These are phyloP conservation scores for Rehmannia glutinosa DNA, from an alignment of 257 asterid species.

Conservation along the genomic window DNA sequence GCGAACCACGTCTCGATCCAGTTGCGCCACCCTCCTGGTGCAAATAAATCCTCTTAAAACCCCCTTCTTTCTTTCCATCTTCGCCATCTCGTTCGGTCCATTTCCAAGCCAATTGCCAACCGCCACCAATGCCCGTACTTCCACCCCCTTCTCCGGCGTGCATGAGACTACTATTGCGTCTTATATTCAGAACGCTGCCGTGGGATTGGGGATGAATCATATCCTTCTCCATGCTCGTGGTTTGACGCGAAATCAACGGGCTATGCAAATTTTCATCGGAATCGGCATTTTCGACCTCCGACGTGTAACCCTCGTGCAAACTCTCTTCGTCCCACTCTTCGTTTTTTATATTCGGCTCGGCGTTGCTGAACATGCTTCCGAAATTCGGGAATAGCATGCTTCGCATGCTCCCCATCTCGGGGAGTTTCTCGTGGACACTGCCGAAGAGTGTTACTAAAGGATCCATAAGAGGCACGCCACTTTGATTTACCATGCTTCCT, in stretches of 20 bases:
- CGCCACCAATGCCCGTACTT: constrained; percentile 75
- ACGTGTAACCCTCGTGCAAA: constrained; percentile 38
- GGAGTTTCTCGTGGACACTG: constrained; percentile 73
- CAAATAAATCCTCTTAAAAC: constrained; percentile 64
- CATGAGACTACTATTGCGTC: constrained; percentile 49
- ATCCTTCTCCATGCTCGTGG: constrained; percentile 54
- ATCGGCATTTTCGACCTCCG: constrained; percentile 35
- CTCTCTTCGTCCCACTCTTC: constrained; percentile 83
- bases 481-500: constrained; percentile 56
- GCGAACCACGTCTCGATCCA: constrained; percentile 61
- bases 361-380: constrained; percentile 80
- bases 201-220: too few species aligned
- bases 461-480: constrained; percentile 54
- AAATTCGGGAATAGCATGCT: constrained; percentile 86
- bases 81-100: constrained; percentile 66
- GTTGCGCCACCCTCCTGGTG: constrained; percentile 54
- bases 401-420: constrained; percentile 55
- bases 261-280: constrained; percentile 57
- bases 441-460: constrained; percentile 80
- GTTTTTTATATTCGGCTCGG: constrained; percentile 41
- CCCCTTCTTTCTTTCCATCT: constrained; percentile 61
- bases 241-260: constrained; percentile 73
- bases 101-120: constrained; percentile 87
- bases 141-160: constrained; percentile 47
- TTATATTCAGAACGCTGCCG: too few species aligned